Evolutionary conservation across 1,139 yeast genomes (phyloP), one percentile per base, ranked within the genome.

Genomic region (Debaryomycetaceae sp.): DNA sequence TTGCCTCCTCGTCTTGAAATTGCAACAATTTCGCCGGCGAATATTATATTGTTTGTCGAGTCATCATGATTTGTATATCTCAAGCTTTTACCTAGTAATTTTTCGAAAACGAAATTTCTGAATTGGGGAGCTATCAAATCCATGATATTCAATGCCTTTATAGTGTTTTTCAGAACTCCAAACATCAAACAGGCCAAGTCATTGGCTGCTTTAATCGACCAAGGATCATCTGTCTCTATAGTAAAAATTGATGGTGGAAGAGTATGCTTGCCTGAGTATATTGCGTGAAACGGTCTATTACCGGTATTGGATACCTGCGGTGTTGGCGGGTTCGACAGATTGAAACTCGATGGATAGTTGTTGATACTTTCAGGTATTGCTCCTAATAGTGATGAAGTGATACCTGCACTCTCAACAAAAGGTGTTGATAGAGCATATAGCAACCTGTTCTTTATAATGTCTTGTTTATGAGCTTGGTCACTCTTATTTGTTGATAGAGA

Each of bases 171-270:
- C 48, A 87, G 81, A 8, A 87, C 81, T 14, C 97, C 97, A 68
- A 90, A 87, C 72, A 87, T 83, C 51, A 89, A 73, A 58, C 96
- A 87, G 0, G 97, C 96, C 54, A 89, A 71, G 63, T 91, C 97
- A 58, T 91, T 91, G 6, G 95, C 91, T 6, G 95, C 91, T 54
- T 81, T 80, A 39, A 91, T 79, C 20, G 74, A 66, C 89, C 95
- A 91, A 0, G 97, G 97, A 41, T 78, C 75, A n/a, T 78, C 80
- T 17, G 78, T 69, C 9, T 81, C 83, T 37, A 95, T 87, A 0
- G 97, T 89, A 62, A 91, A 85, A 5, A 90, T 85, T 0, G 96
- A 93, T 58, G 85, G 89, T 36, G 91, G 90, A 3, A 83, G 72
- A 0, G 83, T 71, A 47, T 82, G 84, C 54, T 83, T 85, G 6